Base-by-base conservation (phyloP, 1,139 yeast species). In the Yamadazyma triangularis region DNA sequence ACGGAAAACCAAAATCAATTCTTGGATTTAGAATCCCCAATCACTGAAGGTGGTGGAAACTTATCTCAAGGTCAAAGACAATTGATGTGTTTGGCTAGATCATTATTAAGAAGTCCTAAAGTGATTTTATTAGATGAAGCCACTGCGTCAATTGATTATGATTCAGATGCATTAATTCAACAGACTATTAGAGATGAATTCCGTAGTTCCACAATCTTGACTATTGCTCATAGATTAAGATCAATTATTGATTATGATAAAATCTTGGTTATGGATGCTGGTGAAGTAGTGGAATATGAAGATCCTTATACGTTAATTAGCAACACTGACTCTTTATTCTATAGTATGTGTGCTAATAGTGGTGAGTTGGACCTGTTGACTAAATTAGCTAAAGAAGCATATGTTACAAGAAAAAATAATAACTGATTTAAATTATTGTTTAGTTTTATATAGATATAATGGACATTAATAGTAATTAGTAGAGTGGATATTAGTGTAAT, bases 11-110 rank as follows among this genome's bases (percentile, higher is more conserved):
- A 60, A 29, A 89, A 89, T 60, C 86, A 85, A 56, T 89, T 89
- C 56, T 67, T 81, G 54, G 73, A 85, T 46, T 68, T 89, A 44
- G 72, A 70, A 15, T 73, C 75, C 26, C 58, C 75, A n/a, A 78
- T 91, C 27, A 58, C 85, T 10, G 97, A 91, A 62, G 95, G 95
- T 34, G 98, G 98, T 40, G 68, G 73, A 34, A 91, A 91, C 55
- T 70, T 91, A 48, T 89, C 97, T 0, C 97, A 89, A 58, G 98
- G 98, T 44, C 96, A 91, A 60, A 77, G 96, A 50, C 98, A 91
- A 61, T 71, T 91, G 48, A 75, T 89, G 68, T 91, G 97, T 64
- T 70, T 91, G 39, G 96, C 95, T 2, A 74, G 98, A 54, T 86
- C 97, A 0, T 67, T 91, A 42, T 70, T 91, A 44, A 83, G 83